Evolutionary conservation across 2,329 filamentous ascomycete genomes (phyloP).

Genomic region (Davidsoniella neocaledoniae): DNA sequence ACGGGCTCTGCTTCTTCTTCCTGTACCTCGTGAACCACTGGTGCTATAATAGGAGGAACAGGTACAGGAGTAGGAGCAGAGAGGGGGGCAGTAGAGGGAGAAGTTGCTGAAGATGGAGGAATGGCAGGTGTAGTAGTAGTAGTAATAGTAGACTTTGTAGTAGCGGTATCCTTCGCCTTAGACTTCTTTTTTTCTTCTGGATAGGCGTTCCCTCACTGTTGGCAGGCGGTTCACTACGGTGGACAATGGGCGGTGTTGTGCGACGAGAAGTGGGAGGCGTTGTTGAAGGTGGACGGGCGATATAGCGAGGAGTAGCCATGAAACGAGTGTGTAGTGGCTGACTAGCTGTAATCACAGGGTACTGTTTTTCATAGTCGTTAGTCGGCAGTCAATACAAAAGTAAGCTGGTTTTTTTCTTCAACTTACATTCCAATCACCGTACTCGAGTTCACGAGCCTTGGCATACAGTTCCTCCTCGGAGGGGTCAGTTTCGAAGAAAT

Average conservation of each 20-base stretch:
- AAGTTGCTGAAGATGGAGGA: not conserved
- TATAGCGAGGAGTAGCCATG: slow-evolving; percentile 12
- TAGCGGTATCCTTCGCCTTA: slow-evolving; percentile 14
- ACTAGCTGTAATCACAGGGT: slow-evolving; percentile 75
- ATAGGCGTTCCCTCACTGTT: slow-evolving; percentile 19
- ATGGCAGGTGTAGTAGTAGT: not conserved
- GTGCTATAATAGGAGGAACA: not conserved
- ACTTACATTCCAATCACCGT: slow-evolving; percentile 87
- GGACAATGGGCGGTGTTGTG: slow-evolving; percentile 16
- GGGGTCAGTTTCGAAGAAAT: slow-evolving; percentile 39
- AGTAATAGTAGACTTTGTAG: not conserved
- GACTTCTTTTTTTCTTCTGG: slow-evolving; percentile 25
- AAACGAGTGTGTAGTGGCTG: slow-evolving; percentile 57
- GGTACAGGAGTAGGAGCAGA: not conserved
- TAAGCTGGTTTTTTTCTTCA: not conserved
- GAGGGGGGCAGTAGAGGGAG: not conserved
- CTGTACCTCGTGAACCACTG: not conserved
- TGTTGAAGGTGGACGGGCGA: not conserved
- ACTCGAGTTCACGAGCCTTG: slow-evolving; percentile 56
- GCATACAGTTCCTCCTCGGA: slow-evolving; percentile 58
- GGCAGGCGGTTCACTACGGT: slow-evolving; percentile 15
- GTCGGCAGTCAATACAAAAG: not conserved
- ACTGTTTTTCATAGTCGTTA: slow-evolving; percentile 31
- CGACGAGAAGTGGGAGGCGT: not conserved
- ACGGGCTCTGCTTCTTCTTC: not conserved